Evolutionary conservation across 2,329 filamentous ascomycete genomes (phyloP).

Genomic region (Arthrobotrys sphaeroides): DNA sequence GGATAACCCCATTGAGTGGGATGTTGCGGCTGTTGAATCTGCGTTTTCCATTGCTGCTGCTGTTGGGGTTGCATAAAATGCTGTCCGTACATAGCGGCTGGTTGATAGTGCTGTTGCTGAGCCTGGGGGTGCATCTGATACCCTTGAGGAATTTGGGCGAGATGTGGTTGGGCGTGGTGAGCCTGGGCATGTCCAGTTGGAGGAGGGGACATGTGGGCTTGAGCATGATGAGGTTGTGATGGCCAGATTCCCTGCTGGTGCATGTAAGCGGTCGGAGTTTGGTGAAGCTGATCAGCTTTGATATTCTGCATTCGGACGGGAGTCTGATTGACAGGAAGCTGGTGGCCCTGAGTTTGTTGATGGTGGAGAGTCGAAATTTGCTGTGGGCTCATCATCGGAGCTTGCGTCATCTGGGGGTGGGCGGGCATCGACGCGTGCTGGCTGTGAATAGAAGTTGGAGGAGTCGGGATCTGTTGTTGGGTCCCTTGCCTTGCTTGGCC

Average conservation of each 20-base stretch:
- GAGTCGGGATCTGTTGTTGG: conserved; percentile 69
- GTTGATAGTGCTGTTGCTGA: conserved; percentile 56
- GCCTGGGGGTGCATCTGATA: conserved; percentile 62
- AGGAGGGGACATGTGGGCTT: conserved; percentile 72
- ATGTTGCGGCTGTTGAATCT: conserved; percentile 53
- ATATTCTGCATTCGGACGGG: conserved; percentile 69
- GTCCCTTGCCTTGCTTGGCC: conserved; percentile 9
- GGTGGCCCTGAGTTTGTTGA: conserved; percentile 67
- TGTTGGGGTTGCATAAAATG: conserved; percentile 55
- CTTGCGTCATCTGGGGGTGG: conserved; percentile 60
- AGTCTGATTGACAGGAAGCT: conserved; percentile 63
- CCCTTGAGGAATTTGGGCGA: conserved; percentile 62
- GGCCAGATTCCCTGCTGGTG: conserved; percentile 73
- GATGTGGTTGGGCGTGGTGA: conserved; percentile 61
- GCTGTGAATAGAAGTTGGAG: conserved; percentile 67
- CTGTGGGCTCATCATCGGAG: conserved; percentile 65
- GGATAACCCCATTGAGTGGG: conserved; percentile 49
- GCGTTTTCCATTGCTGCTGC: conserved; percentile 56
- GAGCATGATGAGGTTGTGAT: conserved; percentile 63
- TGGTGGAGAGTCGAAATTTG: conserved; percentile 71
- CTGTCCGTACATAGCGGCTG: conserved; percentile 56
- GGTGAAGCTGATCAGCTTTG: conserved; percentile 68
- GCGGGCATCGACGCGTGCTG: conserved; percentile 64
- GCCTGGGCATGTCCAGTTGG: conserved; percentile 37
- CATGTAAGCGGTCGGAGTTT: conserved; percentile 71